Conservation (phyloP, 371 early-diverging fungal genomes). For the Syncephalastrum contaminatum region DNA sequence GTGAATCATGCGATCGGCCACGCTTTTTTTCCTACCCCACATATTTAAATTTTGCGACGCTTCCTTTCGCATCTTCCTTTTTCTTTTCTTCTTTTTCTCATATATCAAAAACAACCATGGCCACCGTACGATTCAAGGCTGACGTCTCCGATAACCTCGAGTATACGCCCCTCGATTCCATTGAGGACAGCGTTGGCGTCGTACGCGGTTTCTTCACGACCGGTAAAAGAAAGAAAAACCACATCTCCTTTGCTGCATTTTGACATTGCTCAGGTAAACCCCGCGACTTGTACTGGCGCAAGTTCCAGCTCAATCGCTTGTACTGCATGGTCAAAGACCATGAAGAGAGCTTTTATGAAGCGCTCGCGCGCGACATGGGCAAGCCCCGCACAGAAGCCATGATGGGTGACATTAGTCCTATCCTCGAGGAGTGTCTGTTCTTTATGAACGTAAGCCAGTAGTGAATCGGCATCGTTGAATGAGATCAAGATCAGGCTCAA, state of each 20-base stretch:
- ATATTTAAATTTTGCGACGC: background rate
- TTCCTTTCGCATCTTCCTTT: background rate
- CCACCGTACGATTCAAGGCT: constrained; percentile 6
- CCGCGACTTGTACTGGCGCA: constrained; percentile 46
- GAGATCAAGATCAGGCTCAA: background rate
- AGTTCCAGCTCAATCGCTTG: constrained; percentile 67
- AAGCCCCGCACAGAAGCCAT: constrained; percentile 57
- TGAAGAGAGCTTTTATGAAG: constrained; percentile 55
- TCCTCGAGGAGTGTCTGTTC: constrained; percentile 53
- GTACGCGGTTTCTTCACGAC: constrained; percentile 17
- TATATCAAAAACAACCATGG: constrained; percentile 3
- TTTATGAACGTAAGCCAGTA: constrained; percentile 27
- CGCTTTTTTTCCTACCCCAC: constrained; percentile 4
- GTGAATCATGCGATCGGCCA: no score
- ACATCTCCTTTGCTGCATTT: constrained; percentile 6
- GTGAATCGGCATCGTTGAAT: background rate
- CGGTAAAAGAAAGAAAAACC: constrained; percentile 29
- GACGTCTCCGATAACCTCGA: constrained; percentile 12
- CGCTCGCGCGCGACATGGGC: constrained; percentile 65
- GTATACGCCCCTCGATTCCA: constrained; percentile 14
- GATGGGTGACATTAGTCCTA: constrained; percentile 62
- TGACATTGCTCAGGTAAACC: constrained; percentile 28
- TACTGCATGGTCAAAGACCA: constrained; percentile 67
- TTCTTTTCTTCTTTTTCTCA: constrained; percentile 2
- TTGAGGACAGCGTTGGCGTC: constrained; percentile 17